phyloP scores from a whole-genome alignment of 1,284 basidiomycete genomes.

The Veloboletus limbatus region DNA sequence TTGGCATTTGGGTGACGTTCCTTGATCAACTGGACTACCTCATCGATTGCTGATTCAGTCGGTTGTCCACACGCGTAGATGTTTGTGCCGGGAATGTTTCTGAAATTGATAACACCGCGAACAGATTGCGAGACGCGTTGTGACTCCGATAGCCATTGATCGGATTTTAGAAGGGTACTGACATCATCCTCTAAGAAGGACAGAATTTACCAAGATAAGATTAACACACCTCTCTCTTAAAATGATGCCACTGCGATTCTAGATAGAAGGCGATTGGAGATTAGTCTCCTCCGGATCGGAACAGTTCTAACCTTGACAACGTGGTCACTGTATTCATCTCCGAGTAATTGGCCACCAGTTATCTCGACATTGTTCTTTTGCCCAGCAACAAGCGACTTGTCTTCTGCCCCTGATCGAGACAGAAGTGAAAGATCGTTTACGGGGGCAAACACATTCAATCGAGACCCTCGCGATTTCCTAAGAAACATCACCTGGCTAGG shows the following conservation, averaged over 20 bases:
- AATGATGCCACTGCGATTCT: slow-evolving; percentile 93
- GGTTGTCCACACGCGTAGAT: slow-evolving; percentile 95
- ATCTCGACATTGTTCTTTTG: slow-evolving; percentile 76
- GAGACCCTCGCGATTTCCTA: slow-evolving; percentile 72
- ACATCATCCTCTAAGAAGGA: slow-evolving; percentile 2
- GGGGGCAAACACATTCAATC: slow-evolving; percentile 85
- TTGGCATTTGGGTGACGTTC: slow-evolving; percentile 57
- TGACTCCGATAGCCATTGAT: slow-evolving; percentile 83
- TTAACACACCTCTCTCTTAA: slow-evolving; percentile 73
- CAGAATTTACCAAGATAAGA: not conserved
- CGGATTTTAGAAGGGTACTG: slow-evolving; percentile 86
- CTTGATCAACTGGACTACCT: slow-evolving; percentile 75
- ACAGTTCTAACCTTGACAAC: slow-evolving; percentile 70
- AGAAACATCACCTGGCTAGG: slow-evolving; percentile 82
- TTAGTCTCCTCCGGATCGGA: not conserved
- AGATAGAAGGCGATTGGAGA: slow-evolving; percentile 5
- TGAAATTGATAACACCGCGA: slow-evolving; percentile 93
- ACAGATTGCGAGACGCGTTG: slow-evolving; percentile 64
- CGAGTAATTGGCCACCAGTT: slow-evolving; percentile 81
- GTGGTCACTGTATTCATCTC: slow-evolving; percentile 92
- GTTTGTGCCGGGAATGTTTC: slow-evolving; percentile 78
- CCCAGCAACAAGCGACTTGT: slow-evolving; percentile 55
- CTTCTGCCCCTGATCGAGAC: slow-evolving; percentile 61
- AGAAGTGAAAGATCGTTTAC: slow-evolving; percentile 82
- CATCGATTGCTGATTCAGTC: slow-evolving; percentile 84